Base-by-base conservation (phyloP, 2,329 filamentous ascomycete genomes). In the Hypoxylon sp. region DNA sequence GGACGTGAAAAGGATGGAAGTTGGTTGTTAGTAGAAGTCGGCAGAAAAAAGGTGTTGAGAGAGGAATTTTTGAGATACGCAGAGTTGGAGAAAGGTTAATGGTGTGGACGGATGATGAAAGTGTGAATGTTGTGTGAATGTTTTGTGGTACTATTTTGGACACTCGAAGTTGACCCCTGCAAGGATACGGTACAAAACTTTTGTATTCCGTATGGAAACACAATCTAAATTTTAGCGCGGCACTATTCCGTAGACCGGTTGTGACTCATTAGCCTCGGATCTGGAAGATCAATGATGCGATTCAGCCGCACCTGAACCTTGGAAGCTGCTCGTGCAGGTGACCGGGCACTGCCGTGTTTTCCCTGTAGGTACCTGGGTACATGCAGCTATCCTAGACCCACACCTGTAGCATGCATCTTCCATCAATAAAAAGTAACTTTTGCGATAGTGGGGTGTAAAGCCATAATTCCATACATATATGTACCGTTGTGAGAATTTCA, bases 221-320 rank as follows among this genome's bases (percentile, higher is more conserved):
- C 66, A 59, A 63, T 66, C 51, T 32, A 36, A 61, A 17, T 57
- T 58, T 57, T 66, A 66, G 58, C 66, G 62, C 34, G 58, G 58
- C 53, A 19, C 65, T 65, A n/a, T n/a, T n/a, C n/a, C n/a, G n/a
- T n/a, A 65, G 51, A 30, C 56, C 30, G 23, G 43, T 45, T 17
- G 10, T 61, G 49, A 53, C 49, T 61, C 49, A 60, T 41, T 25
- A 32, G n/a, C 7, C 10, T 19, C 58, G 41, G 52, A 13, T 5
- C 9, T 6, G 63, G 63, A 62, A 52, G 5, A 67, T 63, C 7
- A 11, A 60, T 67, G 17, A 52, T 53, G 41, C 65, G 30, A 5
- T 48, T 63, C 60, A 63, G 52, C 52, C 60, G 52, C 52, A 63
- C 28, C 30, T 41, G 23, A 23, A 36, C 10, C 23, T 6, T 28